These are phyloP conservation scores for Quercus cerris DNA, from an alignment of 306 rosid species.

Conservation along the genomic window DNA sequence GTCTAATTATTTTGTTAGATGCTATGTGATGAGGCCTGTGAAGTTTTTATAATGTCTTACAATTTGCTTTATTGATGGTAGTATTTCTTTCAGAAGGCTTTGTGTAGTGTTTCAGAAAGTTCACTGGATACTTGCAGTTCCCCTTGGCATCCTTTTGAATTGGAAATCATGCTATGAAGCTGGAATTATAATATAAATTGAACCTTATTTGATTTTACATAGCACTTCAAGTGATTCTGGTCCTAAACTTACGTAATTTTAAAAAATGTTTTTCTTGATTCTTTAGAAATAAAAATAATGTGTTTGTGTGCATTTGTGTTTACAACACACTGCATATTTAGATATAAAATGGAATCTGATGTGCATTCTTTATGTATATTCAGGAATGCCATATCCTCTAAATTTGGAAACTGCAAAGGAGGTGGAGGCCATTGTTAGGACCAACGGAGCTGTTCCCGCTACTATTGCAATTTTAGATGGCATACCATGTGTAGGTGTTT, in stretches of 20 bases:
- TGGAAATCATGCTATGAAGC: neutral
- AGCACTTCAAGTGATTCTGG: neutral
- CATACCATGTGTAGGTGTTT: conserved; percentile 74
- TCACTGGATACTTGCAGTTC: neutral
- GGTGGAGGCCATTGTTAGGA: conserved; percentile 71
- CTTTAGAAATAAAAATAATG: neutral
- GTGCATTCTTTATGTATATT: conserved; percentile 21
- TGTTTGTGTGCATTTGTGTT: neutral
- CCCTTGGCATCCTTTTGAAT: neutral
- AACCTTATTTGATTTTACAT: neutral
- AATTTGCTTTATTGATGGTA: neutral
- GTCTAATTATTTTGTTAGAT: neutral
- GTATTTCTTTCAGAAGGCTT: neutral
- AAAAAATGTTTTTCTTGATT: neutral
- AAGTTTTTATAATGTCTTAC: neutral
- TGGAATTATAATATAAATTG: neutral
- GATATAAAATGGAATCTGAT: neutral
- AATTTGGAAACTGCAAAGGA: conserved; percentile 83
- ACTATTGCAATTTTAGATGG: conserved; percentile 94
- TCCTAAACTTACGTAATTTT: neutral
- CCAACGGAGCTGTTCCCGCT: conserved; percentile 91
- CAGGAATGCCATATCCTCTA: conserved; percentile 96
- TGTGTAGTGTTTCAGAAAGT: neutral
- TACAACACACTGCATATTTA: neutral
- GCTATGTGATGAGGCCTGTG: neutral